phyloP scores from a whole-genome alignment of 2,329 filamentous ascomycete species.

The Monilinia polystroma region DNA sequence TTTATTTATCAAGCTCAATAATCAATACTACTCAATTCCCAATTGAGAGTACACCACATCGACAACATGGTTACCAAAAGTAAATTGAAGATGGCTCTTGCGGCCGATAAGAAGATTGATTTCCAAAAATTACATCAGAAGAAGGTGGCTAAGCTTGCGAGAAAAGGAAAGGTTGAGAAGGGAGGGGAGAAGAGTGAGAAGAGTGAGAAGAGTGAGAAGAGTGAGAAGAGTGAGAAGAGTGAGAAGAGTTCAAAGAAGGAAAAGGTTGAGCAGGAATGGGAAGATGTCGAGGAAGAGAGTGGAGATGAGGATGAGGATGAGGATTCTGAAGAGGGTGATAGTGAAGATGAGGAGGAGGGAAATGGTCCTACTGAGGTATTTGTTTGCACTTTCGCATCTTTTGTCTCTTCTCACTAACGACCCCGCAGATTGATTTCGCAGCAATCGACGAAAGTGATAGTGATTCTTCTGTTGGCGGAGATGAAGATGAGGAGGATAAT shows the following conservation, averaged over 20 bases:
- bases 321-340: slow-evolving; percentile 33
- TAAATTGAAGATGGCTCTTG: slow-evolving; percentile 55
- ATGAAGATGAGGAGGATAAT: slow-evolving; percentile 43
- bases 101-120: slow-evolving; percentile 55
- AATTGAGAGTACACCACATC: slow-evolving; percentile 24
- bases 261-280: slow-evolving; percentile 49
- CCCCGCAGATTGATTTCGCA: slow-evolving; percentile 49
- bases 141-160: slow-evolving; percentile 43
- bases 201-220: slow-evolving; percentile 46
- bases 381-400: slow-evolving; percentile 14
- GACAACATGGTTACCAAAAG: slow-evolving; percentile 42
- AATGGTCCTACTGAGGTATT: slow-evolving; percentile 31
- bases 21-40: slow-evolving; percentile 11
- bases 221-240: slow-evolving; percentile 44
- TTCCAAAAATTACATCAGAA: slow-evolving; percentile 48
- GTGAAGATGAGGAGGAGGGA: slow-evolving; percentile 39
- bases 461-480: slow-evolving; percentile 50
- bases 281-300: slow-evolving; percentile 44
- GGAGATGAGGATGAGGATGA: slow-evolving; percentile 38
- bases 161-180: slow-evolving; percentile 50
- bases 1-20: slow-evolving; percentile 16
- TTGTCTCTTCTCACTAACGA: slow-evolving; percentile 23
- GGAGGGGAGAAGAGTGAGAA: slow-evolving; percentile 44
- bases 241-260: slow-evolving; percentile 51
- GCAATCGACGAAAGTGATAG: slow-evolving; percentile 62